These are phyloP conservation scores for Trematosphaeria pertusa DNA, from an alignment of 2,329 filamentous ascomycete genomes.

Conservation along the genomic window DNA sequence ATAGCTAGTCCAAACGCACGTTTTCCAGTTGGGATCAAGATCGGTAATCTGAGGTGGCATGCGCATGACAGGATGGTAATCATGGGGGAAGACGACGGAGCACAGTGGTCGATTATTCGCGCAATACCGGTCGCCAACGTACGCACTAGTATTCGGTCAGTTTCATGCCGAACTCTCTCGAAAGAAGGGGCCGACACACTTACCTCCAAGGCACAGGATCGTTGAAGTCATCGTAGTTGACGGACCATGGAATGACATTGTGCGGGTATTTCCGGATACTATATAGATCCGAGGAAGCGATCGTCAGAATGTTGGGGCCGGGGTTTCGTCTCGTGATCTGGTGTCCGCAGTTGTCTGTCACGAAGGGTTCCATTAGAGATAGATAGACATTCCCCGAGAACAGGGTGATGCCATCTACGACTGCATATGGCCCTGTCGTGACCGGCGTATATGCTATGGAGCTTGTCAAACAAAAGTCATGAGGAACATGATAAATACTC, in stretches of 20 bases:
- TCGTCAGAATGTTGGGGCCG: constrained; percentile 18
- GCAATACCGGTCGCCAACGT: constrained; percentile 10
- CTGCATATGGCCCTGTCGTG: constrained; percentile 23
- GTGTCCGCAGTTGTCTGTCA: constrained; percentile 20
- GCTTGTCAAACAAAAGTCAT: background rate
- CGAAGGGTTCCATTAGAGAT: constrained; percentile 16
- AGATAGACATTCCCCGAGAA: constrained; percentile 27
- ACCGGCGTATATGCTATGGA: constrained; percentile 16
- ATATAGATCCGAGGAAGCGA: constrained; percentile 22
- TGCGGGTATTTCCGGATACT: constrained; percentile 20
- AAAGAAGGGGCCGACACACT: background rate
- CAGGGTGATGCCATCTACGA: constrained; percentile 23
- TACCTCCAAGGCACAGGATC: constrained; percentile 20
- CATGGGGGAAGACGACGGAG: constrained; percentile 15
- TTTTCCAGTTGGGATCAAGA: constrained; percentile 21
- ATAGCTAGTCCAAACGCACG: constrained; percentile 15
- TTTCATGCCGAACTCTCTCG: background rate
- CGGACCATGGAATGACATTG: constrained; percentile 7
- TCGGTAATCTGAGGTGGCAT: constrained; percentile 25
- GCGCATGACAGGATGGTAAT: constrained; percentile 19
- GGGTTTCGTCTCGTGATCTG: constrained; percentile 4
- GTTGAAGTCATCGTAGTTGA: constrained; percentile 26
- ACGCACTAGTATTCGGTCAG: constrained; percentile 9
- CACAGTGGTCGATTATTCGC: constrained; percentile 10
- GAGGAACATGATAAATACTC: background rate